A percentile compares a stretch with the other conserved stretches of the same genome.
Conservation (phyloP, 2,329 filamentous ascomycete genomes). For the Ceratocystis variospora region DNA sequence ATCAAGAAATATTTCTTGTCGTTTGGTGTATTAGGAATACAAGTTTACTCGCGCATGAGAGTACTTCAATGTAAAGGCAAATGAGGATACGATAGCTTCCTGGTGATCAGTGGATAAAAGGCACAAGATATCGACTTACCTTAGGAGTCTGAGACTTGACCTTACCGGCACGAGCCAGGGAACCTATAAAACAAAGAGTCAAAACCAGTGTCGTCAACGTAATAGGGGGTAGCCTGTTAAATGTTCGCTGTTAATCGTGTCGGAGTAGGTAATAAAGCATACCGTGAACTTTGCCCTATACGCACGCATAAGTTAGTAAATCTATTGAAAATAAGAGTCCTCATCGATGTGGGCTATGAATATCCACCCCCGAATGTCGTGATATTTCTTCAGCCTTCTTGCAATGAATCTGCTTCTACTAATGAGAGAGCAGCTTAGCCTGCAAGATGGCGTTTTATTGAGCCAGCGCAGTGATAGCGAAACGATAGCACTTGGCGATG, state of each 20-base stretch:
- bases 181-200: conserved; percentile 15
- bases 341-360: not conserved
- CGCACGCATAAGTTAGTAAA: conserved; percentile 9
- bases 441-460: not conserved
- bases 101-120: conserved; percentile 15
- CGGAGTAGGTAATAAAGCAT: conserved; percentile 3
- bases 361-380: not conserved
- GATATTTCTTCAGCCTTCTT: not conserved
- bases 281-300: conserved; percentile 21
- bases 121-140: conserved; percentile 40
- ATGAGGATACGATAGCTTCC: not conserved
- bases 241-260: not conserved
- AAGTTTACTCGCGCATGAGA: not conserved
- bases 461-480: not conserved
- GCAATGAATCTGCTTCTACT: not conserved
- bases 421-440: not conserved
- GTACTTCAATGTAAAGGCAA: not conserved
- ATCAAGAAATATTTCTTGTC: not conserved
- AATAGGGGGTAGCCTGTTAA: not conserved
- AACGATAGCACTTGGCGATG: not conserved
- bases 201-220: conserved; percentile 3
- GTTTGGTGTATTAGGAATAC: not conserved
- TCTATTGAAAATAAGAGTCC: not conserved
- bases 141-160: conserved; percentile 94
- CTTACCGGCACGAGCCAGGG: conserved; percentile 77